Evolutionary conservation across 1,284 basidiomycete species (phyloP), one percentile per base, ranked within the genome.

Genomic region (Schizophyllum amplum): DNA sequence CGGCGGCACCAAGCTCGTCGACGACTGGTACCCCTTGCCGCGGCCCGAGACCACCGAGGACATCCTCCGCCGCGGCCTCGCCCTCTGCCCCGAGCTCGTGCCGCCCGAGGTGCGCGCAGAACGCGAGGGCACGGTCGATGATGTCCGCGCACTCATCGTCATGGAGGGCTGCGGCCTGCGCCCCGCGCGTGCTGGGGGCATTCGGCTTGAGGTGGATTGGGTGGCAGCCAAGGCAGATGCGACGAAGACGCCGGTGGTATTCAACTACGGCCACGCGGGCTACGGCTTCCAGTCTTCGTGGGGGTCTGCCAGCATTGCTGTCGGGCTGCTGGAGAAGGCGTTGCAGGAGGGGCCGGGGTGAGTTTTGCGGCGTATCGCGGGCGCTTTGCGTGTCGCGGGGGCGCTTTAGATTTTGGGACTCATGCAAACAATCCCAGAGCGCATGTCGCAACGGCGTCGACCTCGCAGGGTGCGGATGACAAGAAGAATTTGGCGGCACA

Each of bases 161-260:
- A 86, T 85, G 55, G 82, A 86, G 57, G 86, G 86, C 1, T 89
- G 87, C 54, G 92, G 91, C 1, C 70, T 93, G 24, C 76, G 92
- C 13, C 90, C 92, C 0, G 80, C 76, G 5, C 76, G 92, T 54
- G 79, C 80, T 49, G 86, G 84, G n/a, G 90, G 90, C 0, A 71
- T 86, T 1, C 72, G 90, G 47, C 69, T 93, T 9, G 66, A 88
- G 59, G 64, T 76, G 4, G 79, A 84, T 59, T 71, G 67, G 62
- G 63, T 71, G n/a, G 60, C 64, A n/a, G 52, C 64, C 54, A 61
- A 61, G 51, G 57, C 64, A 55, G 56, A 64, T 20, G 60, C 51
- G 4, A 57, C 47, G 20, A 67, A 62, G 50, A 65, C 71, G 33
- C 69, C 72, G 13, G 64, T 69, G 47, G 67, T 68, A 50, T 69